Conservation (phyloP, 2,329 filamentous ascomycete genomes). For the Cadophora gregata region DNA sequence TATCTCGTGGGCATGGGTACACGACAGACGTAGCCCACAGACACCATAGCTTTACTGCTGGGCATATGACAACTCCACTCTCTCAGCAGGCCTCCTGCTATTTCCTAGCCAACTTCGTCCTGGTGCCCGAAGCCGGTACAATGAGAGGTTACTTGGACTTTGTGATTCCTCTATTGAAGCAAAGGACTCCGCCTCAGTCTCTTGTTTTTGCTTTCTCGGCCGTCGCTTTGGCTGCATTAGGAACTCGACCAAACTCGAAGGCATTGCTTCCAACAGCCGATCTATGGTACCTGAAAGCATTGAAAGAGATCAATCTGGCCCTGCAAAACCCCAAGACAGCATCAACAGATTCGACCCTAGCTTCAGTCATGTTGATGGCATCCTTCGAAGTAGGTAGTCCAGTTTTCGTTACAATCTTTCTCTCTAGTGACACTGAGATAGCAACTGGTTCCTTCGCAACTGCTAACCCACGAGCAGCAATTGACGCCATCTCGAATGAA, state of each 20-base stretch:
- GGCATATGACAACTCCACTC: slow-evolving; percentile 52
- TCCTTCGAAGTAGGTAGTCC: slow-evolving; percentile 58
- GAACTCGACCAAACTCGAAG: slow-evolving; percentile 52
- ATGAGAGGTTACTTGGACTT: slow-evolving; percentile 64
- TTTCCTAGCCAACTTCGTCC: slow-evolving; percentile 65
- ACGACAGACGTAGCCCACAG: slow-evolving; percentile 46
- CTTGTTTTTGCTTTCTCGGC: slow-evolving; percentile 52
- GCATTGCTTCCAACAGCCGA: slow-evolving; percentile 50
- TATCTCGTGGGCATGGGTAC: slow-evolving; percentile 8
- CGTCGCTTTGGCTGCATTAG: slow-evolving; percentile 61
- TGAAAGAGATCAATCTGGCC: slow-evolving; percentile 57
- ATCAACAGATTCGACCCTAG: slow-evolving; percentile 59
- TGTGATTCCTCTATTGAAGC: slow-evolving; percentile 58
- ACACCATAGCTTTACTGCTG: slow-evolving; percentile 39
- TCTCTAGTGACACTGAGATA: not conserved
- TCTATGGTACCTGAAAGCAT: slow-evolving; percentile 58
- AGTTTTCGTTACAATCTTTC: not conserved
- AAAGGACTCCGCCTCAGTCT: slow-evolving; percentile 43
- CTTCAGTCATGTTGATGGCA: slow-evolving; percentile 62
- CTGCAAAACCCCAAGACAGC: slow-evolving; percentile 55
- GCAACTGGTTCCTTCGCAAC: not conserved
- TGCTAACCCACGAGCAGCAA: slow-evolving; percentile 41
- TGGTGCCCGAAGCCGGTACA: slow-evolving; percentile 57
- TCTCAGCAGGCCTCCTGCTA: slow-evolving; percentile 62
- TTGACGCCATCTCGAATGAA: slow-evolving; percentile 59